Conservation (phyloP, 306 rosid genomes). For the Cicer bijugum region DNA sequence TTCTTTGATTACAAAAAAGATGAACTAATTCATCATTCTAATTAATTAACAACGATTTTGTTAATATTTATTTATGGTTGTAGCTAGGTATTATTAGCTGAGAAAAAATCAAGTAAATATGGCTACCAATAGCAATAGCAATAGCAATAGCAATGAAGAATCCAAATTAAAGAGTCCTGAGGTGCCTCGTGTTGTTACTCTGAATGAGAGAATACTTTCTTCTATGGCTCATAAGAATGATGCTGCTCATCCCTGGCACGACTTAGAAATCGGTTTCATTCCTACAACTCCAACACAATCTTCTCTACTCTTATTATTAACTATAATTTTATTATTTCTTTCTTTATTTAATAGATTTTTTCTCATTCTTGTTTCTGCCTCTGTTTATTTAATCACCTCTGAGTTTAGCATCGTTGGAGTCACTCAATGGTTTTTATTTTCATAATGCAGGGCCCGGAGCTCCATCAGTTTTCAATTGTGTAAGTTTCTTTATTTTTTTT, state of each 20-base stretch:
- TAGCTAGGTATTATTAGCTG: conserved; percentile 21
- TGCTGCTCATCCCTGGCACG: conserved; percentile 98
- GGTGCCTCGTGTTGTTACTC: conserved; percentile 38
- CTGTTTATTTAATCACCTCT: neutral
- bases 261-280: conserved; percentile 71
- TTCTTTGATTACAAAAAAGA: neutral
- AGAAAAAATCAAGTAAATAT: conserved; percentile 48
- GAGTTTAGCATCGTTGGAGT: neutral
- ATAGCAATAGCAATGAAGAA: conserved; percentile 43
- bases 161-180: conserved; percentile 37
- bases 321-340: neutral
- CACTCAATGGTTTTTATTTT: neutral
- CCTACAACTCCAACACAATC: too few relatives aligned
- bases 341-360: neutral
- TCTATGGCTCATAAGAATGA: conserved; percentile 69
- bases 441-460: conserved; percentile 78
- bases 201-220: conserved; percentile 80
- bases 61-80: neutral
- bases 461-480: conserved; percentile 74
- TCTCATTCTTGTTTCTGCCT: neutral
- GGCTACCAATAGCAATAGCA: conserved; percentile 45
- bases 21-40: neutral
- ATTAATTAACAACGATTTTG: neutral
- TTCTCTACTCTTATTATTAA: neutral
- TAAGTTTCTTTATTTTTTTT: conserved; percentile 21